phyloP scores from a whole-genome alignment of 2,329 filamentous ascomycete genomes.

The Malbranchea cinnamomea region DNA sequence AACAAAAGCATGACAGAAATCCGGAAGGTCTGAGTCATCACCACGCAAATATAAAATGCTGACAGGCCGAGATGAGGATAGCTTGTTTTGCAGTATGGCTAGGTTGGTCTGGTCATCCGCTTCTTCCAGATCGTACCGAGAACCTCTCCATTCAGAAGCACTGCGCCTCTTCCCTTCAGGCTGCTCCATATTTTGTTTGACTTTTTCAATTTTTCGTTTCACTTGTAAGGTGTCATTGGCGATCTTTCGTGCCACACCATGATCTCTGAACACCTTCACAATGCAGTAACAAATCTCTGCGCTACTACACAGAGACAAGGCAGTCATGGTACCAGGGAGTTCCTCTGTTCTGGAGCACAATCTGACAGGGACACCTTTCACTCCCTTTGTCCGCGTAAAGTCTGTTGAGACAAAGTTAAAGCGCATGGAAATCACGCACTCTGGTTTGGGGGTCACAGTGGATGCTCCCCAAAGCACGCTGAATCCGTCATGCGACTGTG shows the following conservation, averaged over 20 bases:
- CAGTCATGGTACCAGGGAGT: slow-evolving; percentile 5
- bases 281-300: slow-evolving; percentile 69
- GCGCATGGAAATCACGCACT: slow-evolving; percentile 77
- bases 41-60: slow-evolving; percentile 30
- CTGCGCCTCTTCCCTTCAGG: too few species aligned
- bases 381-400: slow-evolving; percentile 96
- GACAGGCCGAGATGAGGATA: slow-evolving; percentile 27
- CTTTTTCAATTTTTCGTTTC: slow-evolving; percentile 90
- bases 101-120: slow-evolving; percentile 32
- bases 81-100: slow-evolving; percentile 31
- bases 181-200: slow-evolving; percentile 85
- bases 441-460: slow-evolving; percentile 44
- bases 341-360: slow-evolving; percentile 81
- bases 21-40: slow-evolving; percentile 31
- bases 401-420: slow-evolving; percentile 99
- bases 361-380: slow-evolving; percentile 90
- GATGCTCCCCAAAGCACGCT: slow-evolving; percentile 77
- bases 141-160: too few species aligned
- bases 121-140: slow-evolving; percentile 26
- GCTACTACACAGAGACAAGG: slow-evolving; percentile 5
- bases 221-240: slow-evolving; percentile 91
- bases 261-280: slow-evolving; percentile 91
- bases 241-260: slow-evolving; percentile 86
- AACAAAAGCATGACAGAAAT: slow-evolving; percentile 29
- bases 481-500: slow-evolving; percentile 88